phyloP scores from a whole-genome alignment of 2,329 filamentous ascomycete species.

The Neophaeococcomyces aloes region DNA sequence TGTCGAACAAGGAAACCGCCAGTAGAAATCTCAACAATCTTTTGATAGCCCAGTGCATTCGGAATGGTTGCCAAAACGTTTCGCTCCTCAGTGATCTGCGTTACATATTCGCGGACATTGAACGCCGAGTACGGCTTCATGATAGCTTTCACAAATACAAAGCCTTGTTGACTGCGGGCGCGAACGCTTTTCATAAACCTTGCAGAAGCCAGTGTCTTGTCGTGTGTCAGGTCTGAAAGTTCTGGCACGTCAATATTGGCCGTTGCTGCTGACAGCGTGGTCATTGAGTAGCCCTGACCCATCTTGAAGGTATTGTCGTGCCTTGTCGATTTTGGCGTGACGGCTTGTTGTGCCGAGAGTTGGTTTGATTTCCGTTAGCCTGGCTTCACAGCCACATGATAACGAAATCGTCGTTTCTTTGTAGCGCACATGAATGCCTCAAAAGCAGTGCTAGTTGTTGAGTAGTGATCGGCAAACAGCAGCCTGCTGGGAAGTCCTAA shows the following conservation, averaged over 20 bases:
- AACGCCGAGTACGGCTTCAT: constrained; percentile 83
- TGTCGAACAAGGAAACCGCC: constrained; percentile 91
- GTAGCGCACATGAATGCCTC: constrained; percentile 66
- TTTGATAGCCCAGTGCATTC: constrained; percentile 82
- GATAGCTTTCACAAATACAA: constrained; percentile 88
- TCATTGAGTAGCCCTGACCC: constrained; percentile 94
- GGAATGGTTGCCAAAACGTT: constrained; percentile 70
- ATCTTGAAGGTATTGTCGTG: constrained; percentile 41
- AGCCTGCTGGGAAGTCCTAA: too few relatives aligned
- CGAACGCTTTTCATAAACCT: constrained; percentile 96
- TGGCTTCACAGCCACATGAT: constrained; percentile 7
- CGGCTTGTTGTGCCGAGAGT: too few relatives aligned
- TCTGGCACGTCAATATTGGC: constrained; percentile 91
- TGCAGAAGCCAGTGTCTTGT: constrained; percentile 80
- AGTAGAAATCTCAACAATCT: constrained; percentile 80
- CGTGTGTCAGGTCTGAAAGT: constrained; percentile 79
- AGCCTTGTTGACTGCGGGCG: constrained; percentile 76
- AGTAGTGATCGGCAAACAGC: too few relatives aligned
- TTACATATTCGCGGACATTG: constrained; percentile 67
- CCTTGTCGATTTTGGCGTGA: background rate
- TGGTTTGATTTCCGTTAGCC: background rate
- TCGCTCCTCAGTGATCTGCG: constrained; percentile 69
- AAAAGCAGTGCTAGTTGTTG: constrained; percentile 51
- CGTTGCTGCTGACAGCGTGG: constrained; percentile 79
- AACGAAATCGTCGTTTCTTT: constrained; percentile 32